A percentile compares a stretch with the other conserved stretches of the same genome.
Evolutionary conservation across 208 protist species (phyloP).

Genomic region (Crithidia mellificae): DNA sequence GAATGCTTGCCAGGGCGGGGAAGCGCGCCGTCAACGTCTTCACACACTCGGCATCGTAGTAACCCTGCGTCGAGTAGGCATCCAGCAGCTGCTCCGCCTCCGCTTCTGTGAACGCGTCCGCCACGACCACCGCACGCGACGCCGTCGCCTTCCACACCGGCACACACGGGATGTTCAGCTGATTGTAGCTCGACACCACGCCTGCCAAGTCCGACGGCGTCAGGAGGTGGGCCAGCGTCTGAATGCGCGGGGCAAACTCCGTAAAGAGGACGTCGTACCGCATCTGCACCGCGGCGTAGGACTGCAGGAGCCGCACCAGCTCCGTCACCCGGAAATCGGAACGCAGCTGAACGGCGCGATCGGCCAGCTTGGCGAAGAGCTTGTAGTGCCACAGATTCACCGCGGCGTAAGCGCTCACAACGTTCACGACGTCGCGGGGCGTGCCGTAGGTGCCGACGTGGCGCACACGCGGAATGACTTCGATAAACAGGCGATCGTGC

Average conservation of each 20-base stretch:
- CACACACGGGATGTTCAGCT: slow-evolving; percentile 40
- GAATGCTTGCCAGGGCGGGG: slow-evolving; percentile 28
- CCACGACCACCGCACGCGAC: slow-evolving; percentile 33
- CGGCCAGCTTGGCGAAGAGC: slow-evolving; percentile 78
- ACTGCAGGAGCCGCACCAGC: slow-evolving; percentile 48
- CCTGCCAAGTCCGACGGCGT: slow-evolving; percentile 39
- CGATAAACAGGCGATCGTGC: slow-evolving; percentile 82
- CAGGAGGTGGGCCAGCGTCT: slow-evolving; percentile 61
- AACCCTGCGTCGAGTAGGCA: slow-evolving; percentile 32
- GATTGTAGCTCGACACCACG: slow-evolving; percentile 59
- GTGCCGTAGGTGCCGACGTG: slow-evolving; percentile 81
- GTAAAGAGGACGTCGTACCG: slow-evolving; percentile 75
- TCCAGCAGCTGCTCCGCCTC: slow-evolving; percentile 39
- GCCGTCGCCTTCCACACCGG: slow-evolving; percentile 56
- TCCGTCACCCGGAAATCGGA: slow-evolving; percentile 54
- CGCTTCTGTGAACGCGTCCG: slow-evolving; percentile 37
- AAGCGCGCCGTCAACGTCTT: slow-evolving; percentile 34
- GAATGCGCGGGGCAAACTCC: slow-evolving; percentile 67
- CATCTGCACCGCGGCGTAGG: slow-evolving; percentile 79
- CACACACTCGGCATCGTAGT: slow-evolving; percentile 32
- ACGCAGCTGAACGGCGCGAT: slow-evolving; percentile 70
- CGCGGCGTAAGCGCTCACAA: slow-evolving; percentile 73
- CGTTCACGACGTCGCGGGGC: slow-evolving; percentile 67
- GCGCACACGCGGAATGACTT: slow-evolving; percentile 77
- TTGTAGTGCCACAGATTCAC: slow-evolving; percentile 89